Percentiles rank a stretch among this genome's conserved stretches.
Conservation (phyloP, 768 basidiomycete species). For the Coprinopsis sp. region DNA sequence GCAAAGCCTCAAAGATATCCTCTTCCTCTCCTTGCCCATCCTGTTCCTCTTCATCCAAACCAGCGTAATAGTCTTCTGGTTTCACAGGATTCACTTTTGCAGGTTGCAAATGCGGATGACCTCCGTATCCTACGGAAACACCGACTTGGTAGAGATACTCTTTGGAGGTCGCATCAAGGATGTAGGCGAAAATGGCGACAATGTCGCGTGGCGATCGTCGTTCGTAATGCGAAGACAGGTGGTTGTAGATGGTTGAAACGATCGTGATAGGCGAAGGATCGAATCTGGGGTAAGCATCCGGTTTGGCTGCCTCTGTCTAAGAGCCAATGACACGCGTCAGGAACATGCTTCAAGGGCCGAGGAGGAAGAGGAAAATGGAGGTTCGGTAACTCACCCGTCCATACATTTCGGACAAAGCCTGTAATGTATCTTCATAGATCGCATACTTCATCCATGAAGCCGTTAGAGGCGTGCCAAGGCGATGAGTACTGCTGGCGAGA, state of each 20-base stretch:
- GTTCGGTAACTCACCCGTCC: constrained; percentile 44
- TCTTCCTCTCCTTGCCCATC: constrained; percentile 37
- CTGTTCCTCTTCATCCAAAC: constrained; percentile 34
- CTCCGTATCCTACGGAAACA: constrained; percentile 52
- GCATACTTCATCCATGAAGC: constrained; percentile 49
- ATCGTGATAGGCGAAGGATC: constrained; percentile 44
- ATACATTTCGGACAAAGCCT: constrained; percentile 54
- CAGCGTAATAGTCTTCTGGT: constrained; percentile 28
- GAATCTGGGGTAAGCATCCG: constrained; percentile 39
- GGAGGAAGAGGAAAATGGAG: neutral
- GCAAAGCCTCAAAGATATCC: constrained; percentile 34
- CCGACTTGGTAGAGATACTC: constrained; percentile 60
- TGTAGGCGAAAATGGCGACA: constrained; percentile 56
- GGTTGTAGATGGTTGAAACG: constrained; percentile 57
- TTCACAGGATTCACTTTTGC: constrained; percentile 21
- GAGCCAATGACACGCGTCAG: no score
- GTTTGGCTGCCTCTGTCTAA: constrained; percentile 29
- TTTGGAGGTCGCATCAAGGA: constrained; percentile 59
- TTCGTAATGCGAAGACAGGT: constrained; percentile 50
- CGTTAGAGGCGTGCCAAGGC: constrained; percentile 27
- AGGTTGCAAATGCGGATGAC: constrained; percentile 22
- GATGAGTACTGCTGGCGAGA: constrained; percentile 12
- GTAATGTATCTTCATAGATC: constrained; percentile 43
- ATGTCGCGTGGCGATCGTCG: constrained; percentile 44
- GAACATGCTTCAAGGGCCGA: no score